Evolutionary conservation across 169 alveolate species (phyloP), one percentile per base, ranked within the genome.

Genomic region (Eimeria tenella): DNA sequence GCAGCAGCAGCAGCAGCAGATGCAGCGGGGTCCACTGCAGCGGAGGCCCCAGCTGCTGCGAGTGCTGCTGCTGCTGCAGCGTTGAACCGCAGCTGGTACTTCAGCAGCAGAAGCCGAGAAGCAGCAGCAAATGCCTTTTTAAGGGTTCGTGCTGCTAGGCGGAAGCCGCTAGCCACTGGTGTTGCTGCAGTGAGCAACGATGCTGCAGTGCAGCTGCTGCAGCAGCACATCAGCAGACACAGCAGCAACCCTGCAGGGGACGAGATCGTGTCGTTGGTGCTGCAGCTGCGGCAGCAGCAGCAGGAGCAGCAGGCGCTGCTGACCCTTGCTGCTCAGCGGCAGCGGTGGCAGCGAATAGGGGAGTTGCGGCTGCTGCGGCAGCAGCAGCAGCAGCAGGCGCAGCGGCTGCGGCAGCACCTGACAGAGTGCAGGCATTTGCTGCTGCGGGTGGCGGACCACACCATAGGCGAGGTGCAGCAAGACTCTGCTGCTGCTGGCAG

Each of bases 251-350:
- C 77, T 17, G 42, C 77, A 4, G 77, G n/a, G 11, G 77, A 68
- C 31, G 77, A 68, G 77, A 68, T 68, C 9, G 77, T 68, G 9
- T 68, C 77, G n/a, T 5, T 68, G 11, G 77, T 68, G 31, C 77
- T 68, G 77, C 77, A 68, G 77, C 77, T 68, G 77, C 77, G 77
- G n/a, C 77, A 68, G 77, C 77, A 68, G 77, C 77, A 17, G 77
- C 77, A 68, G n/a, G 77, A 68, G 49, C 77, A 68, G 77, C 77
- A 68, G 77, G 77, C 77, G 11, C 31, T 68, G 49, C 42, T 68
- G 11, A 5, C 77, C 11, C 77, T 68, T 68, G 77, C 77, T 68
- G 31, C 77, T 0, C 77, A 68, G 77, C 77, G n/a, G 31, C 77
- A 68, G 49, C 77, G 42, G 42, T 31, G 31, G n/a, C 31, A 13